Evolutionary conservation across 352 stramenopile genomes (phyloP).

Genomic region (Phytophthora vignae): DNA sequence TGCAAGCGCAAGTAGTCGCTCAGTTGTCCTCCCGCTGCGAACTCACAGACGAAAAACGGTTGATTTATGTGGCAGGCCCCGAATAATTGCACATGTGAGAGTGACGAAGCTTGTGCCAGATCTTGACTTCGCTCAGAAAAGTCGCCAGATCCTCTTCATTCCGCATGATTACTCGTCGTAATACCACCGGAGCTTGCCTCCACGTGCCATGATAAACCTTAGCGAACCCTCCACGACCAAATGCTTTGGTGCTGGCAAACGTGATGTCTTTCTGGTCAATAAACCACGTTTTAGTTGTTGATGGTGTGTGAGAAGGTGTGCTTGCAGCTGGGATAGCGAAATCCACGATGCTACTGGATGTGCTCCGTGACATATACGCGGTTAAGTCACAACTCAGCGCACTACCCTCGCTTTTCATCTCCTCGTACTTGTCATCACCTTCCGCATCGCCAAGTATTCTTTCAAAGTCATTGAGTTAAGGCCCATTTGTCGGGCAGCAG

Average conservation of each 20-base stretch:
- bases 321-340: neutral
- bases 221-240: conserved; percentile 24
- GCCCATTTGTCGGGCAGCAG: neutral
- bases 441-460: neutral
- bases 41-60: conserved; percentile 24
- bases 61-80: conserved; percentile 11
- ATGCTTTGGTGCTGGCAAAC: conserved; percentile 10
- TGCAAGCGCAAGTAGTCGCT: conserved; percentile 4
- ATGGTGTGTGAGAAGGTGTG: neutral
- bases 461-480: neutral
- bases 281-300: neutral
- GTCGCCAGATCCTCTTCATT: neutral
- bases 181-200: conserved; percentile 26
- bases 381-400: neutral
- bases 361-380: neutral
- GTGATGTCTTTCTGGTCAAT: neutral
- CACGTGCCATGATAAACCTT: conserved; percentile 28
- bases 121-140: conserved; percentile 9
- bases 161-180: conserved; percentile 16
- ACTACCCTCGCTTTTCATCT: neutral
- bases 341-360: neutral
- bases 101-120: conserved; percentile 12
- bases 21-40: conserved; percentile 7
- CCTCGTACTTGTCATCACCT: neutral
- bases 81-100: conserved; percentile 16